A percentile compares a stretch with the other conserved stretches of the same genome.
These are phyloP conservation scores for Pleurotus pulmonarius DNA, from an alignment of 768 basidiomycete genomes.

Conservation along the genomic window DNA sequence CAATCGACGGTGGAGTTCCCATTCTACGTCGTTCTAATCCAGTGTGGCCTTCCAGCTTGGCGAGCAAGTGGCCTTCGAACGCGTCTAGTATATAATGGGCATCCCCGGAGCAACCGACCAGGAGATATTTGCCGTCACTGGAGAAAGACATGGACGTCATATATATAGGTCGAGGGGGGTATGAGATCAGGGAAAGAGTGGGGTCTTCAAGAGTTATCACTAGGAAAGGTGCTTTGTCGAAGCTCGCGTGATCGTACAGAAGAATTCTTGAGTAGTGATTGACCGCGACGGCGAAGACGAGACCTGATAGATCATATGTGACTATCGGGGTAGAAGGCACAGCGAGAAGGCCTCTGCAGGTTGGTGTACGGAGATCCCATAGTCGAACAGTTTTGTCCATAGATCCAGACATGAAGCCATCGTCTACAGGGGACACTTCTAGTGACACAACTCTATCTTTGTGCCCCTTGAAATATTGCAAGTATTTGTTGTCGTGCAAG, in stretches of 20 bases:
- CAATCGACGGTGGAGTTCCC: conserved; percentile 47
- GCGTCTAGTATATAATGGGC: conserved; percentile 94
- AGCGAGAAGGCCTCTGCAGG: conserved; percentile 75
- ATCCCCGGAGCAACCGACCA: conserved; percentile 90
- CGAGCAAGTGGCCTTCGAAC: conserved; percentile 79
- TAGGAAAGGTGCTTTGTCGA: conserved; percentile 90
- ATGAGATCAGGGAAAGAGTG: conserved; percentile 66
- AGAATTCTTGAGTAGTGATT: conserved; percentile 81
- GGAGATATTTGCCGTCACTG: conserved; percentile 82
- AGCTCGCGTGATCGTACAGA: conserved; percentile 82
- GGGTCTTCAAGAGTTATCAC: conserved; percentile 82
- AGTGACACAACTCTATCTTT: conserved; percentile 85
- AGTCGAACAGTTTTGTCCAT: conserved; percentile 92
- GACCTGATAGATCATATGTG: conserved; percentile 78
- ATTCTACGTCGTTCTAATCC: conserved; percentile 75
- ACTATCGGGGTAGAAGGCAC: conserved; percentile 74
- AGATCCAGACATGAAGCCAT: conserved; percentile 94
- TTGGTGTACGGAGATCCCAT: conserved; percentile 87
- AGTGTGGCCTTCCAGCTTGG: conserved; percentile 79
- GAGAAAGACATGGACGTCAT: conserved; percentile 93
- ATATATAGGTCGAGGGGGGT: conserved; percentile 82
- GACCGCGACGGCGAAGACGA: conserved; percentile 85
- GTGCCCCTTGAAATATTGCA: conserved; percentile 96
- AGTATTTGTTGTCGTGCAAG: conserved; percentile 92
- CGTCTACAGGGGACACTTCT: conserved; percentile 88